These are phyloP conservation scores for Aspergillus hiratsukae DNA, from an alignment of 2,329 filamentous ascomycete species.

Conservation along the genomic window DNA sequence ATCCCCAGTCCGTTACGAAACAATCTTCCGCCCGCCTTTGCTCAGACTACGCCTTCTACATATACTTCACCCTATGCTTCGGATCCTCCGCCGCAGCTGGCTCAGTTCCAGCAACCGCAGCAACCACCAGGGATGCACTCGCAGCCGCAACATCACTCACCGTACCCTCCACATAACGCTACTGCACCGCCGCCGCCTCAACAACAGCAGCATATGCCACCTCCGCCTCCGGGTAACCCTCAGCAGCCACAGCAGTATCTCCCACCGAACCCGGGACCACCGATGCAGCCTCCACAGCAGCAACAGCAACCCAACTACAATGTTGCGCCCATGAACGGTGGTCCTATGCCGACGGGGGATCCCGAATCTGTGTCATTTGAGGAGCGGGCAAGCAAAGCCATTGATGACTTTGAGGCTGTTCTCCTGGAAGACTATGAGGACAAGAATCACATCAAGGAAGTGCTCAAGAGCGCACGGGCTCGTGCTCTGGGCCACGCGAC, in stretches of 20 bases:
- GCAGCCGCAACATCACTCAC: conserved; percentile 19
- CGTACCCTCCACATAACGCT: background rate
- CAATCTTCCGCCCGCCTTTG: conserved; percentile 38
- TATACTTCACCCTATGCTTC: conserved; percentile 41
- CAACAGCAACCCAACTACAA: conserved; percentile 16
- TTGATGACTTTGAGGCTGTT: conserved; percentile 42
- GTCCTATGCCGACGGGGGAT: conserved; percentile 14
- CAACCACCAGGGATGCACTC: conserved; percentile 18
- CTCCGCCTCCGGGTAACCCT: conserved; percentile 4
- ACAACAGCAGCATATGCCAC: conserved; percentile 19
- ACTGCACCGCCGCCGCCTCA: conserved; percentile 9
- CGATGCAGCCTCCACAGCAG: conserved; percentile 11
- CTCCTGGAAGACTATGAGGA: conserved; percentile 44
- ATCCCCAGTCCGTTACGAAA: conserved; percentile 35
- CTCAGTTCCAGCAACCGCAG: conserved; percentile 30
- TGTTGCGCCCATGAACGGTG: conserved; percentile 17
- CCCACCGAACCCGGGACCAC: conserved; percentile 7
- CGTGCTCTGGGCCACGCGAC: conserved; percentile 36
- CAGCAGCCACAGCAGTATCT: conserved; percentile 13
- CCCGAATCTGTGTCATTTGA: conserved; percentile 35
- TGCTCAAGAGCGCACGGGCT: conserved; percentile 40
- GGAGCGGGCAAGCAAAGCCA: conserved; percentile 40
- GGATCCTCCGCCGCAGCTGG: conserved; percentile 30
- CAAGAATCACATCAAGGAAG: conserved; percentile 43
- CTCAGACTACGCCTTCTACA: conserved; percentile 31